Evolutionary conservation across 1,284 basidiomycete species (phyloP).

Genomic region (Hymenochaete sp.): DNA sequence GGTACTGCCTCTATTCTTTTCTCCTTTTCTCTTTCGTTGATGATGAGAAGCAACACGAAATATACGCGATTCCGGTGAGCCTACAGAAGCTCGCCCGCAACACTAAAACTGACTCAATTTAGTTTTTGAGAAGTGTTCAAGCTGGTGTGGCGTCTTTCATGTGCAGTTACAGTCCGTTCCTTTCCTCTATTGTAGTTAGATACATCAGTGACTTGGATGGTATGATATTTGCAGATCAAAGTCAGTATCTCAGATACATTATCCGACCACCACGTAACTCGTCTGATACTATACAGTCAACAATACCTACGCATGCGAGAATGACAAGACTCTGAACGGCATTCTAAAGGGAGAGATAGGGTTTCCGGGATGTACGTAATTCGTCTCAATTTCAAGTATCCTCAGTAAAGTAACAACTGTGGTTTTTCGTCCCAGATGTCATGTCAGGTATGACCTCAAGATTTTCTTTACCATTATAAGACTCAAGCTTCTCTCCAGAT

Average conservation of each 20-base stretch:
- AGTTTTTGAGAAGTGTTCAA: constrained; percentile 40
- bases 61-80: constrained; percentile 43
- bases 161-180: constrained; percentile 56
- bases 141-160: constrained; percentile 63
- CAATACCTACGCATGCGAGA: constrained; percentile 45
- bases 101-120: constrained; percentile 10
- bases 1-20: constrained; percentile 4
- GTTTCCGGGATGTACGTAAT: constrained; percentile 42
- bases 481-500: constrained; percentile 27
- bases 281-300: constrained; percentile 30
- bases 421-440: constrained; percentile 6
- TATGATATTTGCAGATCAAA: constrained; percentile 19
- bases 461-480: neutral
- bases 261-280: neutral
- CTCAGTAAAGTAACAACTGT: neutral
- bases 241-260: too few species aligned
- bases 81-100: neutral
- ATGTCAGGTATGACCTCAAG: constrained; percentile 12
- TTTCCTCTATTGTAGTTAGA: neutral
- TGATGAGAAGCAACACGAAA: constrained; percentile 33
- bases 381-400: neutral
- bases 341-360: constrained; percentile 51
- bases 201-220: too few species aligned
- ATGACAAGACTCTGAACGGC: constrained; percentile 44
- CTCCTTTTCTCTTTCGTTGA: neutral